Conservation (phyloP, 768 basidiomycete species). For the Tephrocybe sp. region DNA sequence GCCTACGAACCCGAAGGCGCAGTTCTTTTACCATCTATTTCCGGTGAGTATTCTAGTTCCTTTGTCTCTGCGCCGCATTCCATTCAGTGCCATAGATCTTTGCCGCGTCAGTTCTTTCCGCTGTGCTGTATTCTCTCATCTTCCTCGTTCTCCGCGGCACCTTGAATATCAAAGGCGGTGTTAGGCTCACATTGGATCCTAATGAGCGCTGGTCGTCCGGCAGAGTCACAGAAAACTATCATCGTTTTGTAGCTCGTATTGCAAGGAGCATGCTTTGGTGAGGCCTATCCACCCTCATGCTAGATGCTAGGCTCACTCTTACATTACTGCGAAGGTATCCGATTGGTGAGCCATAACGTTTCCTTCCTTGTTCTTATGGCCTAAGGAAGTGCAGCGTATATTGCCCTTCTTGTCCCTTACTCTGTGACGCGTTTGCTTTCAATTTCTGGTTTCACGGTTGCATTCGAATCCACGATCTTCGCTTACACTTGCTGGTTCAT, state of each 20-base stretch:
- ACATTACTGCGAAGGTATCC: constrained; percentile 52
- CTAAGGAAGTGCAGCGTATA: constrained; percentile 47
- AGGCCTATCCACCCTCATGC: constrained; percentile 18
- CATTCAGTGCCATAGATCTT: constrained; percentile 45
- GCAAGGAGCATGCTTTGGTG: constrained; percentile 73
- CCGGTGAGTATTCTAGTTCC: constrained; percentile 46
- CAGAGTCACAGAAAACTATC: constrained; percentile 46
- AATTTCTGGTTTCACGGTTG: constrained; percentile 48
- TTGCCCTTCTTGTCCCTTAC: constrained; percentile 58
- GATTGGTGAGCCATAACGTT: constrained; percentile 44
- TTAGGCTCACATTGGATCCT: constrained; percentile 50
- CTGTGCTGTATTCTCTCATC: constrained; percentile 56
- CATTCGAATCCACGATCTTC: constrained; percentile 47
- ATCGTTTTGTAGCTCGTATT: constrained; percentile 60
- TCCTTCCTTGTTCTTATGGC: no score
- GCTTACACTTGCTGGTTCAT: constrained; percentile 46
- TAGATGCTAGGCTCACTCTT: background rate
- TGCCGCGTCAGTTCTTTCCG: constrained; percentile 53
- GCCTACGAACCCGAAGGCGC: constrained; percentile 35
- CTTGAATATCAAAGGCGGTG: constrained; percentile 47
- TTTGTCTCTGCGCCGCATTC: background rate
- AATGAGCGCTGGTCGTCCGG: constrained; percentile 41
- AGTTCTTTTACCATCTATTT: constrained; percentile 57
- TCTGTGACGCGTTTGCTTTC: constrained; percentile 47
- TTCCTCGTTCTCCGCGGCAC: constrained; percentile 65